Evolutionary conservation across 345 rosid genomes (phyloP).

Genomic region (Euphorbia tirucalli): DNA sequence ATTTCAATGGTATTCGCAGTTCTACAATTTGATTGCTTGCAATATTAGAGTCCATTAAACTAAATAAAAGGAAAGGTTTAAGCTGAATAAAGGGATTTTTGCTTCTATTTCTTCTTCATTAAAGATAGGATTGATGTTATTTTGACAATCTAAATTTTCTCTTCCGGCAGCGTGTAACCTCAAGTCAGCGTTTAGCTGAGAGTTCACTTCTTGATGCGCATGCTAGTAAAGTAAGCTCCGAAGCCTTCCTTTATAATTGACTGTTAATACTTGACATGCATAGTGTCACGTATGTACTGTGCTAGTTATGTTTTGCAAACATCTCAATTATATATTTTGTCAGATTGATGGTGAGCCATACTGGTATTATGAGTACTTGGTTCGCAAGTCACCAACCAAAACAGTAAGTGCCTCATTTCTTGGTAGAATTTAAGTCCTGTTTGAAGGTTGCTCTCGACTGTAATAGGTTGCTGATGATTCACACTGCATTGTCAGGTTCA

Average conservation of each 20-base stretch:
- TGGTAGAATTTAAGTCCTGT: not conserved
- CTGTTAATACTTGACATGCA: not conserved
- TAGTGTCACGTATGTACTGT: not conserved
- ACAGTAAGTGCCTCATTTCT: constrained; percentile 38
- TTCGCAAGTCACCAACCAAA: constrained; percentile 85
- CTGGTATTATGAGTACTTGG: constrained; percentile 87
- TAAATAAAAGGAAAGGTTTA: no score
- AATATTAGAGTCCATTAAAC: not conserved
- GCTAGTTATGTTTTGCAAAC: not conserved
- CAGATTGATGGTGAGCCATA: constrained; percentile 87
- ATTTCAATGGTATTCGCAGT: not conserved
- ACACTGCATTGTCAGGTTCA: constrained; percentile 51
- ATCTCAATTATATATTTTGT: not conserved
- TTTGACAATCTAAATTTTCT: constrained; percentile 18
- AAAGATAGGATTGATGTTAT: not conserved
- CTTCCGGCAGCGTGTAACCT: constrained; percentile 76
- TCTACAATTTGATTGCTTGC: not conserved
- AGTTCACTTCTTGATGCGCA: constrained; percentile 90
- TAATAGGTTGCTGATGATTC: constrained; percentile 15
- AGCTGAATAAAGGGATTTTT: not conserved
- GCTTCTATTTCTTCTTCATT: constrained; percentile 12
- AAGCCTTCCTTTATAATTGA: constrained; percentile 17
- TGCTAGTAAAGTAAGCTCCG: constrained; percentile 49
- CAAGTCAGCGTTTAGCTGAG: constrained; percentile 82
- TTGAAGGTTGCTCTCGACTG: not conserved